Evolutionary conservation across 106 monocot genomes (phyloP), one percentile per base, ranked within the genome.

Genomic region (Acorus gramineus): DNA sequence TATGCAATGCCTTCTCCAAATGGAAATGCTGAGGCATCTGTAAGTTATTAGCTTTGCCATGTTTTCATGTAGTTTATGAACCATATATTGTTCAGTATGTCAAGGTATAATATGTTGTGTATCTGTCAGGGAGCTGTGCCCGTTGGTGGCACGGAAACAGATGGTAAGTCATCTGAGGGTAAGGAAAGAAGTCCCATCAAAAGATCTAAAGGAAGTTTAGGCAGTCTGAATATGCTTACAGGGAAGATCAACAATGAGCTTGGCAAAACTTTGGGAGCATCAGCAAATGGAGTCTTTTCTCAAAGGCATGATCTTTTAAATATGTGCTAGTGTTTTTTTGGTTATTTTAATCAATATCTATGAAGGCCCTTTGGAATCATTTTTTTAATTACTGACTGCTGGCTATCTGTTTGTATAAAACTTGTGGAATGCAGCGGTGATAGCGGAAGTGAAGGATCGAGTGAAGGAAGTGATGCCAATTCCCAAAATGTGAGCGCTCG

Each of bases 401-500:
- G 28, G 28, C 28, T 28, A 28, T 28, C 28, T 28, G 28, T 28
- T 28, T 28, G 28, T 28, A 28, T 1, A 28, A 28, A 28, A 28
- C 28, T 28, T 28, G 28, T 28, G 28, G 6, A 47, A 47, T 61
- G 62, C 74, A 87, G 87, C 69, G 87, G 84, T 11, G 92, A 93
- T 53, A 96, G 90, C 77, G 87, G 74, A 77, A 96, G 82, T 73
- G 95, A 90, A 74, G 87, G 73, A 66, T 90, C 90, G 66, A 90
- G 85, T 61, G 90, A 85, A 78, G 93, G 93, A 77, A 96, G 95
- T 81, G 95, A 96, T 77, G 71, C 76, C 42, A 84, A 95, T 74
- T 90, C 95, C 66, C 87, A 95, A 58, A 95, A 86, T 77, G 95
- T 90, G 65, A 86, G 89, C 28, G 28, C 28, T 28, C 28, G 1